Evolutionary conservation across 768 basidiomycete genomes (phyloP).

Genomic region (Coprinopsis cinerea): DNA sequence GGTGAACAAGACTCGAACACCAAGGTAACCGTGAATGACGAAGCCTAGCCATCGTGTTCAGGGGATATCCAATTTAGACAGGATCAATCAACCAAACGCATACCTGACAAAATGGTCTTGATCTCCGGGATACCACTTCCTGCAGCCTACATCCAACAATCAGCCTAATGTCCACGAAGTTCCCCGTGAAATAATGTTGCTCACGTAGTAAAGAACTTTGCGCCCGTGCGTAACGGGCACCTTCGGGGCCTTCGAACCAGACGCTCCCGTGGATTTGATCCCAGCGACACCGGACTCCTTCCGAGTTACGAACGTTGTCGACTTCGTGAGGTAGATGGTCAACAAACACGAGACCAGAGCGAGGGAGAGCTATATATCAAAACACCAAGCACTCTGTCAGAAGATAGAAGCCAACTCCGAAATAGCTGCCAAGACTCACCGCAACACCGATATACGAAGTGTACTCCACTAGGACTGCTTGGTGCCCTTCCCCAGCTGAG

Average conservation of each 20-base stretch:
- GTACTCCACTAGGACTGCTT: slow-evolving; percentile 54
- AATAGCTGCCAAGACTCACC: slow-evolving; percentile 40
- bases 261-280: slow-evolving; percentile 21
- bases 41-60: slow-evolving; percentile 49
- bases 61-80: not conserved
- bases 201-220: slow-evolving; percentile 78
- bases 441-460: slow-evolving; percentile 68
- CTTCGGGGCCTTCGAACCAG: slow-evolving; percentile 35
- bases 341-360: slow-evolving; percentile 71
- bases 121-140: slow-evolving; percentile 97
- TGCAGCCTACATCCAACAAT: slow-evolving; percentile 53
- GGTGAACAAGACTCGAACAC: slow-evolving; percentile 80
- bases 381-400: not conserved
- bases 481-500: slow-evolving; percentile 23
- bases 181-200: too few relatives aligned
- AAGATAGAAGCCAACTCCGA: not conserved
- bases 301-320: slow-evolving; percentile 79
- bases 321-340: slow-evolving; percentile 83
- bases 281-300: slow-evolving; percentile 73
- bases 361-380: slow-evolving; percentile 54
- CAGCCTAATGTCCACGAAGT: not conserved
- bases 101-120: slow-evolving; percentile 88
- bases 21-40: slow-evolving; percentile 96
- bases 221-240: slow-evolving; percentile 39
- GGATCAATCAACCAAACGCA: slow-evolving; percentile 7